phyloP scores from a whole-genome alignment of 1,284 basidiomycete genomes.

The Tylopilus orsonianus region DNA sequence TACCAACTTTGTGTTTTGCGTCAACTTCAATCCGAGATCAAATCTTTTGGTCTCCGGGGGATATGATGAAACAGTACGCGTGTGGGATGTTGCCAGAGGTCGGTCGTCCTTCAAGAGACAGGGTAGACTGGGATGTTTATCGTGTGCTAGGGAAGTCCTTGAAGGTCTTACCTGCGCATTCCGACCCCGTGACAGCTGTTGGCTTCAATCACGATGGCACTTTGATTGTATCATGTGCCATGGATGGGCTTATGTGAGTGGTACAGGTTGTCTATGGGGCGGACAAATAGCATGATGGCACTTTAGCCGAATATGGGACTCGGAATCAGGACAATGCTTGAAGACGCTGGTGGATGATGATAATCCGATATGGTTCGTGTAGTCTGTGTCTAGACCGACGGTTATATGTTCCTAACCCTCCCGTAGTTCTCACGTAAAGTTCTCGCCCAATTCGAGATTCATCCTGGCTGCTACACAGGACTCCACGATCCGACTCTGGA shows the following conservation, averaged over 20 bases:
- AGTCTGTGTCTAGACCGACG: slow-evolving; percentile 1
- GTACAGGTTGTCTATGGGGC: background rate
- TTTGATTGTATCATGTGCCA: slow-evolving; percentile 89
- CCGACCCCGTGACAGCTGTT: slow-evolving; percentile 93
- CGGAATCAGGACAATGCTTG: slow-evolving; percentile 93
- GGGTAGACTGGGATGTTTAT: background rate
- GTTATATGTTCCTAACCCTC: slow-evolving; percentile 17
- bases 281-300: background rate
- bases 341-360: slow-evolving; percentile 97
- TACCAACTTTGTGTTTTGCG: slow-evolving; percentile 91
- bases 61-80: slow-evolving; percentile 91
- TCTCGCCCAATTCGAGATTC: slow-evolving; percentile 90
- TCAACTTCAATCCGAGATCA: slow-evolving; percentile 87
- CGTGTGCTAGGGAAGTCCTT: slow-evolving; percentile 63
- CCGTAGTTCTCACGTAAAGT: slow-evolving; percentile 76
- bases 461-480: slow-evolving; percentile 90
- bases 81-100: slow-evolving; percentile 96
- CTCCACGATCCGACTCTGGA: slow-evolving; percentile 91
- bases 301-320: slow-evolving; percentile 91
- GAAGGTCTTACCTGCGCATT: slow-evolving; percentile 89
- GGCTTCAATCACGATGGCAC: slow-evolving; percentile 94
- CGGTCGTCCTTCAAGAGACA: slow-evolving; percentile 4
- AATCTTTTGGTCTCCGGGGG: slow-evolving; percentile 91
- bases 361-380: slow-evolving; percentile 82
- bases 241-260: slow-evolving; percentile 93